Conservation (phyloP, 2,329 filamentous ascomycete genomes). For the Penicillium sp. region DNA sequence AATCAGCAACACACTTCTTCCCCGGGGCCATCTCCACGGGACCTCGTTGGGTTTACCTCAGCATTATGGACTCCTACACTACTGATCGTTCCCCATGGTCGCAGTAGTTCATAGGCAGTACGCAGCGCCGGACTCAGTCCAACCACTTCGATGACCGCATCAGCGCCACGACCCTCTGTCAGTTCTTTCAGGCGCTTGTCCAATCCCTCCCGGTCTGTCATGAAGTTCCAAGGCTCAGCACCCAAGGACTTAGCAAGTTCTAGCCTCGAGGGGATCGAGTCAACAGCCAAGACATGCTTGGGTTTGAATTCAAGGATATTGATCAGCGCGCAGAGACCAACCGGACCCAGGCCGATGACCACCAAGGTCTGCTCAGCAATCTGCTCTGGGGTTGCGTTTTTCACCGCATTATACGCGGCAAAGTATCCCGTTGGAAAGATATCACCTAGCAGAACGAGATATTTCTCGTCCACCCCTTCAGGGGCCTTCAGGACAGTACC, state of each 20-base stretch:
- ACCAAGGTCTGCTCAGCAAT: constrained; percentile 72
- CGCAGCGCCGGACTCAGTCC: constrained; percentile 70
- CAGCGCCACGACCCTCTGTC: constrained; percentile 80
- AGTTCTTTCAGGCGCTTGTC: constrained; percentile 71
- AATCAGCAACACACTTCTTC: constrained; percentile 25
- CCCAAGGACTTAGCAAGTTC: constrained; percentile 74
- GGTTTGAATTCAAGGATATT: constrained; percentile 77
- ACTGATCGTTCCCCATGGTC: constrained; percentile 74
- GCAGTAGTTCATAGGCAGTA: constrained; percentile 71
- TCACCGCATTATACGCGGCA: constrained; percentile 77
- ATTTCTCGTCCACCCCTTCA: constrained; percentile 70
- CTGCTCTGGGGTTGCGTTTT: constrained; percentile 60
- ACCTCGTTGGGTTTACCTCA: constrained; percentile 58
- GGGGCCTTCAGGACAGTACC: constrained; percentile 78
- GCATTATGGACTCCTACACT: constrained; percentile 78
- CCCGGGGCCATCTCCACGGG: no score
- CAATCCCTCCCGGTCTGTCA: constrained; percentile 67
- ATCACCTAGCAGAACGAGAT: constrained; percentile 85
- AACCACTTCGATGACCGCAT: constrained; percentile 81
- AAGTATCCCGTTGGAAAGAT: constrained; percentile 88
- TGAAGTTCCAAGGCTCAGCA: constrained; percentile 82
- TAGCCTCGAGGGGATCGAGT: constrained; percentile 75
- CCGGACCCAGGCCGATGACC: constrained; percentile 81
- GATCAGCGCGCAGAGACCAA: constrained; percentile 82
- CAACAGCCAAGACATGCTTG: constrained; percentile 76